Conservation (phyloP, 2,329 filamentous ascomycete species). For the Cordyceps farinosa region DNA sequence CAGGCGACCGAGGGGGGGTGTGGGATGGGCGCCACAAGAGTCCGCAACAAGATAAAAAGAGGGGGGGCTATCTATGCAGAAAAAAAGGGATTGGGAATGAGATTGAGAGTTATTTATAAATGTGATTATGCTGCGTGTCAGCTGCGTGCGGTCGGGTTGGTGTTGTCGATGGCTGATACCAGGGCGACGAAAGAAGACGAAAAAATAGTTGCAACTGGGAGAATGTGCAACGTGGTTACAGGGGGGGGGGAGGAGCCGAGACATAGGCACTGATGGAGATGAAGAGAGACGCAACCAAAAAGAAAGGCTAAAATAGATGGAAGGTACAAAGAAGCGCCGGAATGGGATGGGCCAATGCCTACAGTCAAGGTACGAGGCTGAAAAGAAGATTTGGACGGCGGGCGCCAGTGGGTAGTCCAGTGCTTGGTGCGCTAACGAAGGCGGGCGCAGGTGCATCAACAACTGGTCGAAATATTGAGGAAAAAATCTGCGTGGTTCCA, state of each 20-base stretch:
- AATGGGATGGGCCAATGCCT: not conserved
- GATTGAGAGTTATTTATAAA: not conserved
- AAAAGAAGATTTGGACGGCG: not conserved
- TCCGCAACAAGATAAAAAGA: not conserved
- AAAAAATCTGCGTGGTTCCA: not conserved
- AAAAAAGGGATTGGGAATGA: not conserved
- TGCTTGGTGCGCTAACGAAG: not conserved
- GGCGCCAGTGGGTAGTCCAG: not conserved
- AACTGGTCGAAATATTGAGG: not conserved
- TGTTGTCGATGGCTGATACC: not conserved
- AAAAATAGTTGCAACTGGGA: not conserved
- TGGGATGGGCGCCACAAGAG: not conserved
- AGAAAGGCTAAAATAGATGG: not conserved
- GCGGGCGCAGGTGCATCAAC: not conserved
- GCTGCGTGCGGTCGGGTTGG: not conserved
- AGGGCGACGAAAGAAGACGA: not conserved
- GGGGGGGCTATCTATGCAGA: not conserved
- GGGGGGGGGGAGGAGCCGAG: slow-evolving; percentile 8
- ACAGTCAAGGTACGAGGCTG: not conserved
- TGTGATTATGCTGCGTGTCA: not conserved
- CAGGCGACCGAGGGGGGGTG: slow-evolving; percentile 9
- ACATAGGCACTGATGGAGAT: not conserved
- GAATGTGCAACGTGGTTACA: not conserved
- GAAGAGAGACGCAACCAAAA: not conserved
- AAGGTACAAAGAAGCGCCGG: not conserved